phyloP scores from a whole-genome alignment of 306 rosid genomes.

The Sophora flavescens region DNA sequence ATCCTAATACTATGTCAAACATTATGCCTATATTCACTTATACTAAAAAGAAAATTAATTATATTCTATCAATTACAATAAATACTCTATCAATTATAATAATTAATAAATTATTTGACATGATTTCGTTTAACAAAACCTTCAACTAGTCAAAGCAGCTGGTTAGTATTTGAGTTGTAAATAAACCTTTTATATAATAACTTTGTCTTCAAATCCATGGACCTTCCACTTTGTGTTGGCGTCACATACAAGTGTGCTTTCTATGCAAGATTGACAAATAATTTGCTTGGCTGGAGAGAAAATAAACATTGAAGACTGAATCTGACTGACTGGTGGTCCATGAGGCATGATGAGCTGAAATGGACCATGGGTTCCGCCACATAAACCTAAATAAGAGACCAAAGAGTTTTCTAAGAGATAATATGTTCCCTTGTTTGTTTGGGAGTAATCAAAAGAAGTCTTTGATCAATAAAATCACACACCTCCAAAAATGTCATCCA shows the following conservation, averaged over 20 bases:
- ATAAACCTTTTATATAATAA: constrained; percentile 14
- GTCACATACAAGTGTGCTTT: constrained; percentile 45
- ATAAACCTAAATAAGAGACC: constrained; percentile 47
- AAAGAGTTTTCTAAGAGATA: constrained; percentile 23
- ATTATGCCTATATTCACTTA: too few relatives aligned
- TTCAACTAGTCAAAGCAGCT: too few relatives aligned
- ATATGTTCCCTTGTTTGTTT: constrained; percentile 48
- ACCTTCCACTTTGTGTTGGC: constrained; percentile 39
- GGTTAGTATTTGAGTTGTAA: not conserved
- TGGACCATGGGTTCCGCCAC: constrained; percentile 45
- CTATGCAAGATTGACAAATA: constrained; percentile 44
- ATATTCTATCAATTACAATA: too few relatives aligned
- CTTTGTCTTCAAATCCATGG: constrained; percentile 39
- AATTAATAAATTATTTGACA: too few relatives aligned
- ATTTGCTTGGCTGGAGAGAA: constrained; percentile 35
- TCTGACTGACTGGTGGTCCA: constrained; percentile 43
- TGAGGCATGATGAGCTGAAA: constrained; percentile 45
- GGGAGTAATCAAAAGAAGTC: constrained; percentile 32
- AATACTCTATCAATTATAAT: too few relatives aligned
- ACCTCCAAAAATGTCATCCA: constrained; percentile 16
- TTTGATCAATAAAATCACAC: constrained; percentile 45
- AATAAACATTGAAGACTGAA: constrained; percentile 34
- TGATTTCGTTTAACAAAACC: too few relatives aligned
- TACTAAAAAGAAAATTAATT: too few relatives aligned
- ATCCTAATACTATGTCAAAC: too few relatives aligned